Percentiles rank a stretch among this genome's conserved stretches.
phyloP scores from a whole-genome alignment of 352 stramenopile species.

The Phytophthora constricta region DNA sequence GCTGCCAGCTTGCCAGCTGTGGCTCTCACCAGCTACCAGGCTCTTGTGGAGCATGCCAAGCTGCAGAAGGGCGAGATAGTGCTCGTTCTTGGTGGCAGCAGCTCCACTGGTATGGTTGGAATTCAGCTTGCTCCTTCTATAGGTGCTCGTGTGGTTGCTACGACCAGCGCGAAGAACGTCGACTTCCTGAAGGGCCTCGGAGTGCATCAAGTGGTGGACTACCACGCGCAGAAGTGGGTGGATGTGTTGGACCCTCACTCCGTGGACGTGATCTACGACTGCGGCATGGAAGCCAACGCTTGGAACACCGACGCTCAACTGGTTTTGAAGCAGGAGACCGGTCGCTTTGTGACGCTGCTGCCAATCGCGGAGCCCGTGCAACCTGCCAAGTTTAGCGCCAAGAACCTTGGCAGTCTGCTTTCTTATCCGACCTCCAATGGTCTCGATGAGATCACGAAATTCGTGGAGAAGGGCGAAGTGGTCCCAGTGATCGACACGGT shows the following conservation, averaged over 20 bases:
- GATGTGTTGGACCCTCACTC: slow-evolving; percentile 30
- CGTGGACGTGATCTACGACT: slow-evolving; percentile 44
- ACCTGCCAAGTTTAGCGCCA: background rate
- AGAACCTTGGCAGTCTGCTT: background rate
- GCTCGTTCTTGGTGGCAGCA: slow-evolving; percentile 46
- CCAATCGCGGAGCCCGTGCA: background rate
- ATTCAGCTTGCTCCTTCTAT: slow-evolving; percentile 43
- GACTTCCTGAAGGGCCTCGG: slow-evolving; percentile 23
- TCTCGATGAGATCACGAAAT: slow-evolving; percentile 2
- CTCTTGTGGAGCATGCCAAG: slow-evolving; percentile 31
- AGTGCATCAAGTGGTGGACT: slow-evolving; percentile 38
- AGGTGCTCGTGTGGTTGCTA: slow-evolving; percentile 27
- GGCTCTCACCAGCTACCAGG: slow-evolving; percentile 40
- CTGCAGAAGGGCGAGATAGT: slow-evolving; percentile 38
- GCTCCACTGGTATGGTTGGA: slow-evolving; percentile 30
- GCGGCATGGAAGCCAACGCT: slow-evolving; percentile 21
- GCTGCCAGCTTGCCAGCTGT: slow-evolving; percentile 34
- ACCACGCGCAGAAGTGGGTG: slow-evolving; percentile 31
- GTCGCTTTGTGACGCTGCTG: slow-evolving; percentile 16
- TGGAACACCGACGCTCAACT: slow-evolving; percentile 28
- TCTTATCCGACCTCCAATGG: background rate
- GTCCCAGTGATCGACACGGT: slow-evolving; percentile 46
- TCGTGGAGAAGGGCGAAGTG: slow-evolving; percentile 44
- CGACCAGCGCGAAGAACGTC: slow-evolving; percentile 26
- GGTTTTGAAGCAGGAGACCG: slow-evolving; percentile 13